A percentile compares a stretch with the other conserved stretches of the same genome.
Conservation (phyloP, 176 grass and related monocot species). For the Urochloa ruziziensis region DNA sequence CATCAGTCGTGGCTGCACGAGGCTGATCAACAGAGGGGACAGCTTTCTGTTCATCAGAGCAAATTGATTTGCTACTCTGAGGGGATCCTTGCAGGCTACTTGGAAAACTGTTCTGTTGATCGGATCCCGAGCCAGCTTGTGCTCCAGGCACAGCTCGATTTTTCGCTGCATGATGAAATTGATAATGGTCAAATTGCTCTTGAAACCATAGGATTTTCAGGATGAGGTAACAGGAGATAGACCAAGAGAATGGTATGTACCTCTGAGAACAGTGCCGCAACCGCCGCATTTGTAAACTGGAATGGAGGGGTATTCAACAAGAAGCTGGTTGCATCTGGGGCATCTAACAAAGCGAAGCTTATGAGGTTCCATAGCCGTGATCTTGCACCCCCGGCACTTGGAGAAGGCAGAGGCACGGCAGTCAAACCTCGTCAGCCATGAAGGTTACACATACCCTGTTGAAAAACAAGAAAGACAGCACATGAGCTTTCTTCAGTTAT, state of each 20-base stretch:
- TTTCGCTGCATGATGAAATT: constrained; percentile 44
- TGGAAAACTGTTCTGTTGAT: not conserved
- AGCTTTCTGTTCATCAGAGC: constrained; percentile 21
- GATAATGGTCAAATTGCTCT: not conserved
- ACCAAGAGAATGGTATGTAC: constrained; percentile 42
- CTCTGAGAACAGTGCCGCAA: constrained; percentile 62
- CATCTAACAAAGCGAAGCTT: constrained; percentile 86
- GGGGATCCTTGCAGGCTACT: constrained; percentile 23
- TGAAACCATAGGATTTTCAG: not conserved
- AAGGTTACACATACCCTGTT: too few species aligned
- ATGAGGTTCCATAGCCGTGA: constrained; percentile 36
- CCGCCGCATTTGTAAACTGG: constrained; percentile 79
- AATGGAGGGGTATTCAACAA: constrained; percentile 76
- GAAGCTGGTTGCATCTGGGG: constrained; percentile 75
- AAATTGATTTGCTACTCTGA: constrained; percentile 30
- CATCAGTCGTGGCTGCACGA: not conserved
- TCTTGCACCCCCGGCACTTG: not conserved
- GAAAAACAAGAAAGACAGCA: too few species aligned
- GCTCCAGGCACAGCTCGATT: constrained; percentile 1
- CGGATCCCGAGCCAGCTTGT: not conserved
- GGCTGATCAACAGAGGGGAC: not conserved
- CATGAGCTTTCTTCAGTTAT: too few species aligned
- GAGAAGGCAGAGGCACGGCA: not conserved
- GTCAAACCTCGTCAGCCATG: not conserved
- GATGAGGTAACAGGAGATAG: not conserved